Percentiles rank a stretch among this genome's conserved stretches.
These are phyloP conservation scores for Passiflora organensis DNA, from an alignment of 345 rosid species.

Conservation along the genomic window DNA sequence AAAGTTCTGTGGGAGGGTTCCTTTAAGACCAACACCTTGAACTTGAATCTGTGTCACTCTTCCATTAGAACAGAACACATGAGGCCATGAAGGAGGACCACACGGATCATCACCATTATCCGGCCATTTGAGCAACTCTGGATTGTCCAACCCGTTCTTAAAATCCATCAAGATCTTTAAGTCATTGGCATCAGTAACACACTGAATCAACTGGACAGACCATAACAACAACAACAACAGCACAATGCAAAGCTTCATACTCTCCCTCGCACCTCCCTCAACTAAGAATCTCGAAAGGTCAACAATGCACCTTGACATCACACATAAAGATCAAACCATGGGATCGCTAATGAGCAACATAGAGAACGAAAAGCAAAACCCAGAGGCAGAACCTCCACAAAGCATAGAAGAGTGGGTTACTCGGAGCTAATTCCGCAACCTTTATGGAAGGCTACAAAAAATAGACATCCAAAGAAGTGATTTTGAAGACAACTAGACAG, in stretches of 20 bases:
- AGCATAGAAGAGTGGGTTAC: too few species aligned
- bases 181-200: conserved; percentile 41
- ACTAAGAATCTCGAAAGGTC: neutral
- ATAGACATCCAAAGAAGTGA: neutral
- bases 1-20: conserved; percentile 36
- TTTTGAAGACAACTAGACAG: neutral
- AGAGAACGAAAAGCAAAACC: neutral
- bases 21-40: conserved; percentile 37
- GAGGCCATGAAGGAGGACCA: conserved; percentile 51
- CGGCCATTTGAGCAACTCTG: conserved; percentile 52
- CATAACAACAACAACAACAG: conserved; percentile 15
- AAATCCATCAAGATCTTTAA: conserved; percentile 41
- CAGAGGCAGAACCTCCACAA: neutral
- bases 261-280: neutral
- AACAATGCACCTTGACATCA: conserved; percentile 19
- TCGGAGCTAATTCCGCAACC: too few species aligned
- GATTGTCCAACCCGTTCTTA: conserved; percentile 42
- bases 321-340: neutral
- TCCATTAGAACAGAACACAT: conserved; percentile 39
- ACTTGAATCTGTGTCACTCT: conserved; percentile 49
- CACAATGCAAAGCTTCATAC: conserved; percentile 2
- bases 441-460: neutral
- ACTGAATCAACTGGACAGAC: conserved; percentile 15
- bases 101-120: conserved; percentile 38
- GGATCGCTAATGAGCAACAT: neutral